These are phyloP conservation scores for Suillus brevipes DNA, from an alignment of 768 basidiomycete genomes.

Conservation along the genomic window DNA sequence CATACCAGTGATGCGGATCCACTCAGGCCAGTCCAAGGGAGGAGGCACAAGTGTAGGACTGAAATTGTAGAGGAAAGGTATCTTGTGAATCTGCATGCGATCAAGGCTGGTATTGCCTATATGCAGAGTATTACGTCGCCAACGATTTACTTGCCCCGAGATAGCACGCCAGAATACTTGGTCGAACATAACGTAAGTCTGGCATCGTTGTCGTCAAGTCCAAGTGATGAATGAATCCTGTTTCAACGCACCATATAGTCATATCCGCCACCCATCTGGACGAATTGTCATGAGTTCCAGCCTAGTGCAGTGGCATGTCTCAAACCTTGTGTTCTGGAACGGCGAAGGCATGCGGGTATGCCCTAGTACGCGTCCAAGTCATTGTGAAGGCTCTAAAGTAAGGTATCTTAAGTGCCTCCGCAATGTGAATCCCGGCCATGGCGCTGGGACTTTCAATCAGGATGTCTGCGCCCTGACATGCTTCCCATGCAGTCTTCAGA, in stretches of 20 bases:
- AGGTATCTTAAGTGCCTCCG: slow-evolving; percentile 89
- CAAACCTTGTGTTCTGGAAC: slow-evolving; percentile 91
- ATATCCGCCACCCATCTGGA: slow-evolving; percentile 91
- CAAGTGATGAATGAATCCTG: slow-evolving; percentile 11
- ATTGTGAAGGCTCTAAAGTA: slow-evolving; percentile 97
- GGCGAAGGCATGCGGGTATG: slow-evolving; percentile 97
- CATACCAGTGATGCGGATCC: slow-evolving; percentile 90
- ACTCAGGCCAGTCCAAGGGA: slow-evolving; percentile 98
- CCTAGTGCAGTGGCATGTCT: slow-evolving; percentile 7
- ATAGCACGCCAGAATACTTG: slow-evolving; percentile 98
- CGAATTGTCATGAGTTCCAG: slow-evolving; percentile 18
- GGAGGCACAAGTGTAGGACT: slow-evolving; percentile 88
- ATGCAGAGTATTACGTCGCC: slow-evolving; percentile 76
- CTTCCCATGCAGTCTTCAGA: slow-evolving; percentile 92
- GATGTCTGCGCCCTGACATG: slow-evolving; percentile 92
- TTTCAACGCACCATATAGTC: slow-evolving; percentile 86
- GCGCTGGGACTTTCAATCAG: slow-evolving; percentile 95
- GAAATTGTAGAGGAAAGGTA: slow-evolving; percentile 98
- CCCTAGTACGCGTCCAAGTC: slow-evolving; percentile 97
- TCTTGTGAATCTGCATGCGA: slow-evolving; percentile 96
- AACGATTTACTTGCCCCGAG: slow-evolving; percentile 91
- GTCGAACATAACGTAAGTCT: slow-evolving; percentile 97
- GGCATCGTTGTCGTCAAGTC: slow-evolving; percentile 3
- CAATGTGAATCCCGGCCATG: slow-evolving; percentile 97
- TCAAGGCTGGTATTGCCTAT: slow-evolving; percentile 85